Evolutionary conservation across 78 protist genomes (phyloP).

Genomic region (Emiliania huxleyi): DNA sequence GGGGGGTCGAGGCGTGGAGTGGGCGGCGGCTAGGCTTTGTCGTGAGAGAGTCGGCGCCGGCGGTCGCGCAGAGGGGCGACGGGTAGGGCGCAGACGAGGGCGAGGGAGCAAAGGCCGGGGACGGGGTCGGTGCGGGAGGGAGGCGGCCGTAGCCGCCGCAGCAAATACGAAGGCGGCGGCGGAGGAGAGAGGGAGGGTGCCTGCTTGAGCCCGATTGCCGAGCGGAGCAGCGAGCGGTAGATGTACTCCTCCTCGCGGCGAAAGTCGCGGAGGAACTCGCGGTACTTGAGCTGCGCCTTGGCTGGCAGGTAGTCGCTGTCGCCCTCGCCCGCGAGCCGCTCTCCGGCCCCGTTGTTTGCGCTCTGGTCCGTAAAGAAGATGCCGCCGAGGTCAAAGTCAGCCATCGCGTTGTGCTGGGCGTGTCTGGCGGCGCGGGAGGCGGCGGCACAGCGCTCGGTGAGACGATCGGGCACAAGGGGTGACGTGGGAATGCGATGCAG

Average conservation of each 20-base stretch:
- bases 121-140: too few species aligned
- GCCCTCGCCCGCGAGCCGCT: too few species aligned
- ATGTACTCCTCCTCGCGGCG: background rate
- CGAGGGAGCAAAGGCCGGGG: too few species aligned
- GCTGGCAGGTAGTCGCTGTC: background rate
- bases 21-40: background rate
- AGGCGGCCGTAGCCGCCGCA: too few species aligned
- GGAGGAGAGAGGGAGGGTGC: background rate
- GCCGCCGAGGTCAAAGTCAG: background rate
- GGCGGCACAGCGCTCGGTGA: too few species aligned
- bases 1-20: too few species aligned
- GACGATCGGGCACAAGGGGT: too few species aligned
- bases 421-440: too few species aligned
- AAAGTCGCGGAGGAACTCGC: conserved; percentile 30
- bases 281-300: background rate
- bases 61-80: background rate
- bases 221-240: background rate
- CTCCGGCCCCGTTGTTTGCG: background rate
- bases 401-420: too few species aligned
- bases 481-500: too few species aligned
- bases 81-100: background rate
- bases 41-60: conserved; percentile 33
- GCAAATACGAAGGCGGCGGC: background rate
- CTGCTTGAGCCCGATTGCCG: background rate
- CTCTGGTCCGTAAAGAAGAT: background rate